These are phyloP conservation scores for Candida chilensis DNA, from an alignment of 805 yeast genomes.

Conservation along the genomic window DNA sequence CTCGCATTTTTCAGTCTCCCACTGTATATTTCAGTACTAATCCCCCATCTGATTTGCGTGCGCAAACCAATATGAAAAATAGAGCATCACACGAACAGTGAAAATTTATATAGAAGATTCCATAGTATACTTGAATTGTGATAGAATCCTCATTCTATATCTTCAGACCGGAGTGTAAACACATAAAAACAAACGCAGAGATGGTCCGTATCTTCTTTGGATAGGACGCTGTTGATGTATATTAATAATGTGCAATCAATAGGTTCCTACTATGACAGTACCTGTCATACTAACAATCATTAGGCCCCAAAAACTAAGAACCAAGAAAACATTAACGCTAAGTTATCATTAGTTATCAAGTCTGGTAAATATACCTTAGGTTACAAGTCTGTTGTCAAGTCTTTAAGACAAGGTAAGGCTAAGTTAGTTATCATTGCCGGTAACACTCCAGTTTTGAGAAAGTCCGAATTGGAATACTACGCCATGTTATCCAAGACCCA, in stretches of 20 bases:
- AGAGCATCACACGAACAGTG: too few relatives aligned
- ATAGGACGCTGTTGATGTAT: too few relatives aligned
- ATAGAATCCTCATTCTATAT: constrained; percentile 5
- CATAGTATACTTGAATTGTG: too few relatives aligned
- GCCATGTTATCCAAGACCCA: constrained; percentile 98
- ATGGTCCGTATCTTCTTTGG: constrained; percentile 79
- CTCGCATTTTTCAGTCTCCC: too few relatives aligned
- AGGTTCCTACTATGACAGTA: too few relatives aligned
- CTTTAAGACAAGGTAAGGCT: constrained; percentile 98
- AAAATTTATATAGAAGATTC: too few relatives aligned
- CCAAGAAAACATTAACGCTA: constrained; percentile 94
- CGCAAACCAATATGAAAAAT: too few relatives aligned
- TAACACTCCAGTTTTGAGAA: constrained; percentile 99
- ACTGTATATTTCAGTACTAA: too few relatives aligned
- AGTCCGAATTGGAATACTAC: constrained; percentile 99
- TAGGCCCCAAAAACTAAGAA: constrained; percentile 95
- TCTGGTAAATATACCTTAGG: constrained; percentile 99
- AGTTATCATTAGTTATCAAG: constrained; percentile 96
- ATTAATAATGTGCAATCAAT: too few relatives aligned
- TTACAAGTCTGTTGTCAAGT: constrained; percentile 97
- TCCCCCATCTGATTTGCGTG: too few relatives aligned
- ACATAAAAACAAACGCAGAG: constrained; percentile 68
- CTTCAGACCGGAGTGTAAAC: constrained; percentile 87
- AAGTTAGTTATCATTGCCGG: constrained; percentile 97
- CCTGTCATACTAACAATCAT: constrained; percentile 32